These are phyloP conservation scores for Paramecium sonneborni DNA, from an alignment of 73 alveolate genomes.

Conservation along the genomic window DNA sequence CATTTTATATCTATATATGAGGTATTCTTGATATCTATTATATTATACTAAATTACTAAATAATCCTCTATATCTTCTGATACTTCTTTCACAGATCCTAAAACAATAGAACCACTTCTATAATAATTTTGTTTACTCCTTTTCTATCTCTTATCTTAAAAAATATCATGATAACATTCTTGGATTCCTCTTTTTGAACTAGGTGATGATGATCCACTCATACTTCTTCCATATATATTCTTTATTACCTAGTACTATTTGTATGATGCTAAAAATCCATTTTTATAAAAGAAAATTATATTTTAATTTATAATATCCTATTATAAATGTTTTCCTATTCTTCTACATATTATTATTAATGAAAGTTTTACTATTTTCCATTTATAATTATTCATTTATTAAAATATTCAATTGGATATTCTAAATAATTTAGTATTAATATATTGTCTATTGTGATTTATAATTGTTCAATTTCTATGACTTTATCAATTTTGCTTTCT, in stretches of 20 bases:
- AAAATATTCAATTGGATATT: too few species aligned
- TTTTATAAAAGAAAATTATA: constrained; percentile 18
- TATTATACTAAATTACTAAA: not conserved
- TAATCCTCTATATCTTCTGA: not conserved
- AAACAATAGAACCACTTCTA: not conserved
- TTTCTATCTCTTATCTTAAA: too few species aligned
- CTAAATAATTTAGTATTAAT: too few species aligned
- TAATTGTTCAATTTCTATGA: too few species aligned
- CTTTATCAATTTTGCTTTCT: too few species aligned
- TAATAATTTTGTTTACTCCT: too few species aligned
- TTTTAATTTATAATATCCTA: not conserved
- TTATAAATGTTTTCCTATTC: not conserved
- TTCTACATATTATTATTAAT: too few species aligned
- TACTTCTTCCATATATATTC: not conserved
- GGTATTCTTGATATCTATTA: not conserved
- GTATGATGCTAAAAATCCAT: not conserved
- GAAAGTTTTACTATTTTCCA: too few species aligned
- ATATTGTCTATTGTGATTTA: too few species aligned
- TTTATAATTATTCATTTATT: too few species aligned
- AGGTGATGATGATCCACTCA: not conserved
- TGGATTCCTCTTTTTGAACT: not conserved
- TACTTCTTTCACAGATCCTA: not conserved
- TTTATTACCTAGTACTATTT: not conserved
- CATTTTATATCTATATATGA: not conserved
- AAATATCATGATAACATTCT: too few species aligned